phyloP scores from a whole-genome alignment of 371 early-diverging fungal species.

The Mortierella sp. region DNA sequence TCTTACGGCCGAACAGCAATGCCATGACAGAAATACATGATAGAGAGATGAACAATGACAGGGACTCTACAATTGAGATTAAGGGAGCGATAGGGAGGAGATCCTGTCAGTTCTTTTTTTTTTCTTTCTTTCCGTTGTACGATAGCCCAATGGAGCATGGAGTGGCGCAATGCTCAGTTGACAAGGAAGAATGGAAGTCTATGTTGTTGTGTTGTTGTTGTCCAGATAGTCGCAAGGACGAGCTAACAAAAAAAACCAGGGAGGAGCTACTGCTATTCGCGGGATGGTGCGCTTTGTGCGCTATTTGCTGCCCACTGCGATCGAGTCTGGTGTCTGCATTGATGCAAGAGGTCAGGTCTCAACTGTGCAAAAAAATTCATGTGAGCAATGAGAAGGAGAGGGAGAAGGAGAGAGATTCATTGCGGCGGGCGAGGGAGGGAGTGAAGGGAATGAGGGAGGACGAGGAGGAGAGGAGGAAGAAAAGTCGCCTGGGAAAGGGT shows the following conservation, averaged over 20 bases:
- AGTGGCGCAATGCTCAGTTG: neutral
- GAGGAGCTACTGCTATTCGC: neutral
- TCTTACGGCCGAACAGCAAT: conserved; percentile 69
- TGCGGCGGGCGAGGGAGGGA: neutral
- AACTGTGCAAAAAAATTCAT: neutral
- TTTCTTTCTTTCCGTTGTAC: neutral
- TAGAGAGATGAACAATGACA: conserved; percentile 54
- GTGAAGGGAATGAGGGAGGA: neutral
- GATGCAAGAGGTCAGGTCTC: neutral
- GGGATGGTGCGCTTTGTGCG: neutral
- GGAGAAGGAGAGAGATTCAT: neutral
- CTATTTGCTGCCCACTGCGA: neutral
- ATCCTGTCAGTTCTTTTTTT: conserved; percentile 35
- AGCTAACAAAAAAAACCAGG: neutral
- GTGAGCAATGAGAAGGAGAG: neutral
- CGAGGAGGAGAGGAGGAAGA: neutral
- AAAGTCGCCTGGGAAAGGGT: neutral
- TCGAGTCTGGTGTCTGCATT: neutral
- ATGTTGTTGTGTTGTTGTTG: neutral
- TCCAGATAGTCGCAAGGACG: neutral
- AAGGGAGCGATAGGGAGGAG: neutral
- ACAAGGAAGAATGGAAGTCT: neutral
- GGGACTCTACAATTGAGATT: conserved; percentile 23
- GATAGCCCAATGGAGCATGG: too few species aligned
- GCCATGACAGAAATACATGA: conserved; percentile 68